phyloP scores from a whole-genome alignment of 225 moss, liverwort and hornwort species.

The Physcomitrellopsis africana region DNA sequence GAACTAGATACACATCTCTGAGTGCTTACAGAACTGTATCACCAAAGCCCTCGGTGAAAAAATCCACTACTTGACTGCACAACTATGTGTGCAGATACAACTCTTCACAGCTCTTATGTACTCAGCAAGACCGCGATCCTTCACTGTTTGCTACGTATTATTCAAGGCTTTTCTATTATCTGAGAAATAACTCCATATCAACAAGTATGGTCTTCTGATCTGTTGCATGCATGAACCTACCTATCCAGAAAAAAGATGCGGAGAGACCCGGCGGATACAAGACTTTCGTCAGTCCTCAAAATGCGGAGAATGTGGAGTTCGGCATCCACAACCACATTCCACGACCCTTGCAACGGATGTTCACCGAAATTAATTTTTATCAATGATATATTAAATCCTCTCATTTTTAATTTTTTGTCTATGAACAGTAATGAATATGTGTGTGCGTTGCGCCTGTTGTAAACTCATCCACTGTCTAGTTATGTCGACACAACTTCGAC shows the following conservation, averaged over 20 bases:
- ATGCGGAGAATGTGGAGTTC: not conserved
- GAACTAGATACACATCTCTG: too few species aligned
- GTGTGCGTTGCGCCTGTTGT: too few species aligned
- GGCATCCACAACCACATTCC: too few species aligned
- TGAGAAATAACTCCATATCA: too few species aligned
- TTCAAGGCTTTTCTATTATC: not conserved
- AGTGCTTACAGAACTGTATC: not conserved
- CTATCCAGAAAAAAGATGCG: not conserved
- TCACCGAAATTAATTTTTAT: not conserved
- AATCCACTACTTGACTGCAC: not conserved
- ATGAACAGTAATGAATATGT: too few species aligned
- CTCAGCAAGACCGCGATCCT: not conserved
- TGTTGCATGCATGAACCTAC: not conserved
- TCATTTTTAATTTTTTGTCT: not conserved
- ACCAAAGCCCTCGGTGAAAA: not conserved
- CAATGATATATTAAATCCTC: not conserved
- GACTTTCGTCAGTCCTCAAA: not conserved
- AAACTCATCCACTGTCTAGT: too few species aligned
- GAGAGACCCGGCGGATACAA: not conserved
- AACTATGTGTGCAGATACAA: not conserved
- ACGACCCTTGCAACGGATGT: not conserved
- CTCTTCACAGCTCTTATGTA: slow-evolving; percentile 4
- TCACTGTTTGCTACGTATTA: not conserved
- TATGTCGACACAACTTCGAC: too few species aligned
- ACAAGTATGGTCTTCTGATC: not conserved